phyloP scores from a whole-genome alignment of 139 green algal genomes.

The Penium margaritaceum region DNA sequence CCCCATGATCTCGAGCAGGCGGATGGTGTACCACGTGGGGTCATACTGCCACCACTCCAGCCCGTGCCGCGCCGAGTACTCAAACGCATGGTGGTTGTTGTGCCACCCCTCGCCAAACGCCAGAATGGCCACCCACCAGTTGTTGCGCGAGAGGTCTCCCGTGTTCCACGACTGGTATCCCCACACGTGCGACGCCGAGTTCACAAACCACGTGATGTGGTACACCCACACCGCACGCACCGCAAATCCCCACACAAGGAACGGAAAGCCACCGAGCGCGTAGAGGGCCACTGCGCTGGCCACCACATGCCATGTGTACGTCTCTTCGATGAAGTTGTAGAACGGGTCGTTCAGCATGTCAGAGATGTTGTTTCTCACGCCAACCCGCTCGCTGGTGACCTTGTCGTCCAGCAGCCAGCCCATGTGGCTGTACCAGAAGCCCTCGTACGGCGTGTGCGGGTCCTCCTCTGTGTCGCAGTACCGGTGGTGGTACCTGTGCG shows the following conservation, averaged over 20 bases:
- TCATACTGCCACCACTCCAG: slow-evolving; percentile 71
- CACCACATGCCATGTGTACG: slow-evolving; percentile 81
- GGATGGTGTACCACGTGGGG: slow-evolving; percentile 53
- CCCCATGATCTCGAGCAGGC: slow-evolving; percentile 44
- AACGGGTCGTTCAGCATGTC: slow-evolving; percentile 85
- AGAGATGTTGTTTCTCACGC: slow-evolving; percentile 5
- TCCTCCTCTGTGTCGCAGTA: slow-evolving; percentile 93
- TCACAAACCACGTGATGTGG: slow-evolving; percentile 99
- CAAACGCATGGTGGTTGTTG: slow-evolving; percentile 90
- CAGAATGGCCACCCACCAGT: slow-evolving; percentile 79
- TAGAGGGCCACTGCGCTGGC: slow-evolving; percentile 70
- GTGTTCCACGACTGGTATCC: slow-evolving; percentile 82
- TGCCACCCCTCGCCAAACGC: slow-evolving; percentile 93
- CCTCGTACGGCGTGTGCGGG: slow-evolving; percentile 95
- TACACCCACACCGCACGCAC: slow-evolving; percentile 87
- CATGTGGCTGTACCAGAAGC: slow-evolving; percentile 95
- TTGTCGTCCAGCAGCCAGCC: slow-evolving; percentile 94
- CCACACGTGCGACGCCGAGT: slow-evolving; percentile 88
- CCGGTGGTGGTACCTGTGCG: slow-evolving; percentile 89
- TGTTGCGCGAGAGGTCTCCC: slow-evolving; percentile 81
- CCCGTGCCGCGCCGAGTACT: slow-evolving; percentile 61
- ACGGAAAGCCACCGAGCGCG: slow-evolving; percentile 75
- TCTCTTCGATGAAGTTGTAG: slow-evolving; percentile 77
- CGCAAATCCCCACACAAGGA: slow-evolving; percentile 85
- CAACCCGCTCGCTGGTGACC: slow-evolving; percentile 44